These are phyloP conservation scores for Pythium brachiatum DNA, from an alignment of 352 stramenopile species.

Conservation along the genomic window DNA sequence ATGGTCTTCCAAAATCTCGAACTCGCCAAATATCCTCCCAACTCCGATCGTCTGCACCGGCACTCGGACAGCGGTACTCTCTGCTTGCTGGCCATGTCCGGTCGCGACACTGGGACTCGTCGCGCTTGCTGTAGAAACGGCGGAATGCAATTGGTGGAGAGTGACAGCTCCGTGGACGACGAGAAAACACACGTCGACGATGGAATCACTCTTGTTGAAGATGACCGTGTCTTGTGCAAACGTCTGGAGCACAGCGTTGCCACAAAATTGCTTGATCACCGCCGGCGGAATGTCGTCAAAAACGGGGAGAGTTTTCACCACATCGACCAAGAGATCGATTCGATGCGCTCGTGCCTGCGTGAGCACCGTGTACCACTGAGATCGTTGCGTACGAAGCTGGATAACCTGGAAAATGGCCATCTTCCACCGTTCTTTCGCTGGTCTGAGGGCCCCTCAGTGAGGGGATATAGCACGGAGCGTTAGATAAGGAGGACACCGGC, in stretches of 20 bases:
- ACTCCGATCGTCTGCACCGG: slow-evolving; percentile 28
- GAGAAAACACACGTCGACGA: slow-evolving; percentile 34
- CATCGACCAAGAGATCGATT: slow-evolving; percentile 37
- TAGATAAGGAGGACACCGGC: not conserved
- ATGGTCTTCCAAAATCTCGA: slow-evolving; percentile 33
- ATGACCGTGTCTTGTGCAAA: slow-evolving; percentile 30
- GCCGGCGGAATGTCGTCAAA: slow-evolving; percentile 30
- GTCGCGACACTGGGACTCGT: not conserved
- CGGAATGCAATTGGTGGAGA: slow-evolving; percentile 34
- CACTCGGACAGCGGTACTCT: slow-evolving; percentile 24
- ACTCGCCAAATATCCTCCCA: slow-evolving; percentile 49
- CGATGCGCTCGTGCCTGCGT: slow-evolving; percentile 31
- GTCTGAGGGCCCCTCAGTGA: slow-evolving; percentile 8
- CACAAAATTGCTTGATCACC: slow-evolving; percentile 30
- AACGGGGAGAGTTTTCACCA: slow-evolving; percentile 29
- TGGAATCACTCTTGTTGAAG: slow-evolving; percentile 30
- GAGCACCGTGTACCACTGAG: slow-evolving; percentile 32
- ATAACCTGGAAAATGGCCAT: slow-evolving; percentile 37
- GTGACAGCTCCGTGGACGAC: slow-evolving; percentile 35
- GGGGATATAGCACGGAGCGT: too few relatives aligned
- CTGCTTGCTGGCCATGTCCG: not conserved
- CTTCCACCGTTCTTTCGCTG: slow-evolving; percentile 31
- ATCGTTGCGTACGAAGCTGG: slow-evolving; percentile 34
- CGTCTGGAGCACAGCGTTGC: slow-evolving; percentile 31
- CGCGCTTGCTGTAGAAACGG: not conserved